Percentiles rank a stretch among this genome's conserved stretches.
These are phyloP conservation scores for Podospora sp. DNA, from an alignment of 495 filamentous ascomycete species.

Conservation along the genomic window DNA sequence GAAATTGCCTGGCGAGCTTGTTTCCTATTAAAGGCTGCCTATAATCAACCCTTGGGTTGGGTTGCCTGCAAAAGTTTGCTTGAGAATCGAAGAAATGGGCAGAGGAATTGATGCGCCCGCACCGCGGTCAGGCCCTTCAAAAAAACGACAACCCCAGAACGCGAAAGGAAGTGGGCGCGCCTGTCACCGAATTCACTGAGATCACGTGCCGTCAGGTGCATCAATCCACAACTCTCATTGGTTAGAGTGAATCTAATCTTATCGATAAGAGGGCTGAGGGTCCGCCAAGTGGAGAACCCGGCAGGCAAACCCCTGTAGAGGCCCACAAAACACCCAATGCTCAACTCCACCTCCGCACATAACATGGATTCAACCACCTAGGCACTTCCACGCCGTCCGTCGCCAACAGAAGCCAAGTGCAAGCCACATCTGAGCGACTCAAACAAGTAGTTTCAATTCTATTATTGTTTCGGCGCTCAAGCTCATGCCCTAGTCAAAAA, in stretches of 20 bases:
- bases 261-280: conserved; percentile 2
- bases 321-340: no score
- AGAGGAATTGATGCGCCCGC: conserved; percentile 8
- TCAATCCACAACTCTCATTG: conserved; percentile 11
- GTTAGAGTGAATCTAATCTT: background rate
- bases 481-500: no score
- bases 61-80: background rate
- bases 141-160: conserved; percentile 35
- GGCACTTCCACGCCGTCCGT: no score
- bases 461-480: no score
- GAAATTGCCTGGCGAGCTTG: background rate
- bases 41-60: background rate
- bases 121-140: conserved; percentile 13
- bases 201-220: conserved; percentile 33
- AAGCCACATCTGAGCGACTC: no score
- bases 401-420: no score
- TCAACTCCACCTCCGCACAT: no score
- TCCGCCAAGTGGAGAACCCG: background rate
- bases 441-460: no score
- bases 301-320: background rate
- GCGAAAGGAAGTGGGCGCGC: conserved; percentile 30
- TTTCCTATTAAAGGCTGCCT: background rate
- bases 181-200: conserved; percentile 36
- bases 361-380: no score
- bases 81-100: background rate